Base-by-base conservation (phyloP, 2,329 filamentous ascomycete species). In the Claviceps purpurea region DNA sequence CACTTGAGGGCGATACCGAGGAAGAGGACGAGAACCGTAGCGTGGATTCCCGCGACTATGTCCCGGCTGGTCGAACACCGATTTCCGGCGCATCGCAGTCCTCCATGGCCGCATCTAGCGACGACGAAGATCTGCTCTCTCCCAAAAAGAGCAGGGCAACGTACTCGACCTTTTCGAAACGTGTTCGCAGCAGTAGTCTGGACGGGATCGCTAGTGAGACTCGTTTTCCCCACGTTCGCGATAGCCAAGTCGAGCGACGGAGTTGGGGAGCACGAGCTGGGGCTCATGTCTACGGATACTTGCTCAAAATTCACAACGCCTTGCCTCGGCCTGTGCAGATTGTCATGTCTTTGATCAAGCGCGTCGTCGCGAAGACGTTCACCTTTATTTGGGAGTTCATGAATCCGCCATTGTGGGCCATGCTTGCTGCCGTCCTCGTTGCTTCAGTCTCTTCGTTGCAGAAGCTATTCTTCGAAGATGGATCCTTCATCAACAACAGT, bases 371-470 rank as follows among this genome's bases (percentile, higher is more conserved):
- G 59, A 66, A 77, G 65, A 56, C 87, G 59, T 68, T 79, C 58
- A 70, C 69, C 48, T 89, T 89, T 50, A 65, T 90, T 13, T 93
- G 87, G 86, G 85, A 87, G 47, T 95, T 96, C 67, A 97, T 98
- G 91, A 97, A 97, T 68, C 91, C 93, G 43, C 93, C 93, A 1
- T 81, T 98, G 26, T 97, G 90, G 89, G 90, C 93, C 34, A 97
- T 98, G 93, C 73, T 97, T 38, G 73, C 83, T 41, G 88, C 93
- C n/a, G 84, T 97, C 46, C 70, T 95, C 49, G 87, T 98, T 5
- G 93, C 93, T 2, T 95, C 89, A 0, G 79, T 96, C 5, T 93
- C 93, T 0, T 64, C 73, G 1, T 77, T 98, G 7, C 91, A 98
- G 66, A 73, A 76, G 42, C 71, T 93, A 18, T 96, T 98, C 72